Conservation (phyloP, 208 protist genomes). For the Acanthamoeba rhysodes region DNA sequence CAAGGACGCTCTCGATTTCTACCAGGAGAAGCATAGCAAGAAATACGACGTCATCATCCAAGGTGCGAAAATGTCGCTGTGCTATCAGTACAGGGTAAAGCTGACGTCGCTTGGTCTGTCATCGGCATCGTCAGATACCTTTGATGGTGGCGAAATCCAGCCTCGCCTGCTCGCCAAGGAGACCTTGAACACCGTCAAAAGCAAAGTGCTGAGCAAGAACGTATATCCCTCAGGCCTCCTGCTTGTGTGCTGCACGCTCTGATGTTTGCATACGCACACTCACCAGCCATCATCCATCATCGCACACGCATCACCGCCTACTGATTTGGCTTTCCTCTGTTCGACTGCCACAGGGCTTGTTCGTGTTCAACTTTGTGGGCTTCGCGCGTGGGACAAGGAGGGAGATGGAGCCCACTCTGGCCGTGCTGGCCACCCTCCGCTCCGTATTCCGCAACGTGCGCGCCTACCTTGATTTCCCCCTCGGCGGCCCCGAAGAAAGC, state of each 20-base stretch:
- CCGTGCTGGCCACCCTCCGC: slow-evolving; percentile 16
- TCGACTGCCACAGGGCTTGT: not conserved
- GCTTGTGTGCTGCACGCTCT: not conserved
- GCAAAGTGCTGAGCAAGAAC: not conserved
- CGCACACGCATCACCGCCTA: not conserved
- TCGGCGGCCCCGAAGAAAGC: not conserved
- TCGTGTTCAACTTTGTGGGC: slow-evolving; percentile 41
- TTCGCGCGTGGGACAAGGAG: slow-evolving; percentile 2
- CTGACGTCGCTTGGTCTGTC: not conserved
- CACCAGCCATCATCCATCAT: too few species aligned
- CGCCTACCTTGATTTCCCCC: not conserved
- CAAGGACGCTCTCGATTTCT: slow-evolving; percentile 4
- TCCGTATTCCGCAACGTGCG: not conserved
- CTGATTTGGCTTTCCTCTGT: not conserved
- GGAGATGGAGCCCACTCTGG: slow-evolving; percentile 21
- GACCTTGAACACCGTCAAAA: not conserved
- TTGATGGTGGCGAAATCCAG: not conserved
- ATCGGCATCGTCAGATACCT: too few species aligned
- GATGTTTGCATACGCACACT: not conserved
- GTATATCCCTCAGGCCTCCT: not conserved
- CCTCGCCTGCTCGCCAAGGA: not conserved
- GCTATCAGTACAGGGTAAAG: not conserved
- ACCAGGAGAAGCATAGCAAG: not conserved
- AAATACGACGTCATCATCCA: slow-evolving; percentile 30
- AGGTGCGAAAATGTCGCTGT: not conserved